A percentile compares a stretch with the other conserved stretches of the same genome.
These are phyloP conservation scores for Thielaviopsis musarum DNA, from an alignment of 2,329 filamentous ascomycete species.

Conservation along the genomic window DNA sequence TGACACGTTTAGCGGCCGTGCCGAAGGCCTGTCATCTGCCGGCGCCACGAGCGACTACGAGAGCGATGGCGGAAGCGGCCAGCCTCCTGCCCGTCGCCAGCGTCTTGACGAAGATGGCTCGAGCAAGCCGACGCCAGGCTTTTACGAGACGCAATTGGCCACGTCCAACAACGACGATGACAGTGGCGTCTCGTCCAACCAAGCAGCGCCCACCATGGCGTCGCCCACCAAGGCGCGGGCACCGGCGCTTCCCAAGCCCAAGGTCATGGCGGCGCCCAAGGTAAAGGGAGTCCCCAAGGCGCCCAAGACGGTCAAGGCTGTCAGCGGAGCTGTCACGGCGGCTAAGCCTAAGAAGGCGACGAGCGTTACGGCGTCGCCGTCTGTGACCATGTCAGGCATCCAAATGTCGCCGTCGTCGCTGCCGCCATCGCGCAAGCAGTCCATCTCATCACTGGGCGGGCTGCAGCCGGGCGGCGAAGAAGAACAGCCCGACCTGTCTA, in stretches of 20 bases:
- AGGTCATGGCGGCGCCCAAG: conserved; percentile 21
- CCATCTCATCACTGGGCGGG: conserved; percentile 42
- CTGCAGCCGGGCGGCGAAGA: conserved; percentile 50
- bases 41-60: conserved; percentile 70
- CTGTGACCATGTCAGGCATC: conserved; percentile 17
- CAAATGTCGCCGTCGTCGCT: conserved; percentile 48
- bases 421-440: conserved; percentile 60
- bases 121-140: conserved; percentile 24
- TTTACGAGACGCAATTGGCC: neutral
- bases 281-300: conserved; percentile 24
- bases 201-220: neutral
- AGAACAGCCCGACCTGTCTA: conserved; percentile 80
- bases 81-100: conserved; percentile 39
- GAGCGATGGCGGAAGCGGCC: conserved; percentile 41
- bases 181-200: neutral
- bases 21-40: conserved; percentile 70
- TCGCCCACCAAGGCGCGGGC: conserved; percentile 8
- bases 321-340: conserved; percentile 20
- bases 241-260: conserved; percentile 18
- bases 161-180: conserved; percentile 2
- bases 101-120: conserved; percentile 30
- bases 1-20: conserved; percentile 80
- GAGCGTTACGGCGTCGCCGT: conserved; percentile 18
- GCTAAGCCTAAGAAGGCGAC: conserved; percentile 27
- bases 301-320: conserved; percentile 27